phyloP scores from a whole-genome alignment of 2,329 filamentous ascomycete genomes.

The Colletotrichum incanum region DNA sequence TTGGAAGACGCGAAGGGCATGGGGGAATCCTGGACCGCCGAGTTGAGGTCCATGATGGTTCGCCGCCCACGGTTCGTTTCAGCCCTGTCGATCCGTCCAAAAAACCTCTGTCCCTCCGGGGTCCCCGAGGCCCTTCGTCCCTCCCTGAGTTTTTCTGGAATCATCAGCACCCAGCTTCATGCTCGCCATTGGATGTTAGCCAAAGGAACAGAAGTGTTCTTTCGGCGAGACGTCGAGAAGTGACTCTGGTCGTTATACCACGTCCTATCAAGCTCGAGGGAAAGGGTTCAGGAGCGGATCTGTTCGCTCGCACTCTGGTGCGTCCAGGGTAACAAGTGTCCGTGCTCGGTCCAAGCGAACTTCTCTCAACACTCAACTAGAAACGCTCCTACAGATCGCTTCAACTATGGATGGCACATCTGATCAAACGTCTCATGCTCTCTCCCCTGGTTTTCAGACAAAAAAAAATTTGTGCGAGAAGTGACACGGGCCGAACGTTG shows the following conservation, averaged over 20 bases:
- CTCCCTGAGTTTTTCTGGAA: not conserved
- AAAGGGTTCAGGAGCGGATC: not conserved
- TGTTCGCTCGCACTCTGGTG: not conserved
- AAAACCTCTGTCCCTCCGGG: not conserved
- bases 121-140: not conserved
- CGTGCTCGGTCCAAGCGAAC: conserved; percentile 38
- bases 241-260: not conserved
- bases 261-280: not conserved
- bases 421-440: conserved; percentile 39
- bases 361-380: conserved; percentile 9
- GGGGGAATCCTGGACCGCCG: not conserved
- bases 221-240: not conserved
- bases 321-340: conserved; percentile 13
- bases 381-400: conserved; percentile 22
- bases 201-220: not conserved
- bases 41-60: conserved; percentile 15
- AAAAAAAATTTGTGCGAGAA: too few relatives aligned
- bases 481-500: not conserved
- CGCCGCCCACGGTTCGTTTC: conserved; percentile 29
- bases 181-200: too few relatives aligned
- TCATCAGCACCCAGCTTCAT: too few relatives aligned
- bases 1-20: not conserved
- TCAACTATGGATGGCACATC: conserved; percentile 37
- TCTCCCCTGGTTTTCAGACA: not conserved
- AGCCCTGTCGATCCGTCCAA: conserved; percentile 34